Evolutionary conservation across 345 rosid genomes (phyloP).

Genomic region (Anastatica hierochuntica): DNA sequence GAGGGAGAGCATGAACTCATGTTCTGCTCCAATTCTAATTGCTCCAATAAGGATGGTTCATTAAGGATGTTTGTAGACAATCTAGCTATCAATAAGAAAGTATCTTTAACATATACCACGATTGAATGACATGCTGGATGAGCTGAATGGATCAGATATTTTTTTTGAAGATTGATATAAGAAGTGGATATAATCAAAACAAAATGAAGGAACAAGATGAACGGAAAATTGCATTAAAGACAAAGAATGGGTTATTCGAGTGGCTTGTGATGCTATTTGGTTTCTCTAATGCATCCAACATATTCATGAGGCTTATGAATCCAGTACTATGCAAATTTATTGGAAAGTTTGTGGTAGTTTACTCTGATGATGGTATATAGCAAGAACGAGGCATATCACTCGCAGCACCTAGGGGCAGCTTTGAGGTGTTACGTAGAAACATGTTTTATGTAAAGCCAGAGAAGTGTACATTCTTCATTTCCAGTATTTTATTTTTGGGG

Average conservation of each 20-base stretch:
- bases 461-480: neutral
- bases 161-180: neutral
- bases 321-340: neutral
- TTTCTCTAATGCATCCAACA: neutral
- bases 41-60: neutral
- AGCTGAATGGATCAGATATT: neutral
- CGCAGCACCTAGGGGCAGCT: neutral
- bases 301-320: neutral
- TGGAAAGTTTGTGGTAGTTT: neutral
- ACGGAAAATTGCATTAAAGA: neutral
- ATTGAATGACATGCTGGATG: neutral
- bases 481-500: neutral
- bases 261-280: neutral
- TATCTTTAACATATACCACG: neutral
- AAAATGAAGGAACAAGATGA: too few species aligned
- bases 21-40: neutral
- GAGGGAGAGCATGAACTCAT: neutral
- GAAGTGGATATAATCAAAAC: too few species aligned
- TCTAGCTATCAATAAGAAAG: neutral
- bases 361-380: neutral
- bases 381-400: neutral
- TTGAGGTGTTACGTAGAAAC: neutral
- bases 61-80: neutral
- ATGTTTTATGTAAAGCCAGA: neutral
- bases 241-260: neutral